Conservation (phyloP, 345 rosid species). For the Murraya koenigii region DNA sequence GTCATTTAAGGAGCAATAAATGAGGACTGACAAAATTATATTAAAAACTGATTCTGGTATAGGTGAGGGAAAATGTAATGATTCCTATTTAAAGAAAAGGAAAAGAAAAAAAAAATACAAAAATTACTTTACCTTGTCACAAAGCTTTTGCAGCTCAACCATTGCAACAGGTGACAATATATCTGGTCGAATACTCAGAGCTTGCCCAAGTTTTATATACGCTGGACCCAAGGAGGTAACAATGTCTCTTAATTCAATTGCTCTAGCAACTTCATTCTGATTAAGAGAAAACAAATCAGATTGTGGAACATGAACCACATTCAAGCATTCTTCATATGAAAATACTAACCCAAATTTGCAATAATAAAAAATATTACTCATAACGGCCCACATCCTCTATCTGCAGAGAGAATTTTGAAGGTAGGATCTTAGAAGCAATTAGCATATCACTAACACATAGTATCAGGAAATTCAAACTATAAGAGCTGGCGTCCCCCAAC, state of each 20-base stretch:
- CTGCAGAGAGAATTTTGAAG: background rate
- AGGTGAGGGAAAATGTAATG: background rate
- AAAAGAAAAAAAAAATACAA: background rate
- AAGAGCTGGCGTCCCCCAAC: background rate
- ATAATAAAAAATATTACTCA: background rate
- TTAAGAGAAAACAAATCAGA: slow-evolving; percentile 11
- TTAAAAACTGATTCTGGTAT: background rate
- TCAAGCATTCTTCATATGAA: background rate
- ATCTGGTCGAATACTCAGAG: slow-evolving; percentile 96
- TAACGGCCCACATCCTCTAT: background rate
- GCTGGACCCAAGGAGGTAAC: slow-evolving; percentile 99
- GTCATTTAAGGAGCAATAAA: background rate
- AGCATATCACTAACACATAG: background rate
- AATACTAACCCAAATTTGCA: background rate
- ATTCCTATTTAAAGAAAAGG: background rate
- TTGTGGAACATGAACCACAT: background rate
- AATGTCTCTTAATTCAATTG: slow-evolving; percentile 93
- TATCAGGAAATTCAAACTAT: background rate
- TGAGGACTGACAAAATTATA: background rate
- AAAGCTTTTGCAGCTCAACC: slow-evolving; percentile 94
- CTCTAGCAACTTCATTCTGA: slow-evolving; percentile 96
- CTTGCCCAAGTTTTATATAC: slow-evolving; percentile 96
- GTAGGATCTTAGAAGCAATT: background rate
- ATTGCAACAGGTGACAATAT: slow-evolving; percentile 90
- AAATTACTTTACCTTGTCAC: slow-evolving; percentile 74